phyloP scores from a whole-genome alignment of 345 rosid genomes.

The Firmiana major region DNA sequence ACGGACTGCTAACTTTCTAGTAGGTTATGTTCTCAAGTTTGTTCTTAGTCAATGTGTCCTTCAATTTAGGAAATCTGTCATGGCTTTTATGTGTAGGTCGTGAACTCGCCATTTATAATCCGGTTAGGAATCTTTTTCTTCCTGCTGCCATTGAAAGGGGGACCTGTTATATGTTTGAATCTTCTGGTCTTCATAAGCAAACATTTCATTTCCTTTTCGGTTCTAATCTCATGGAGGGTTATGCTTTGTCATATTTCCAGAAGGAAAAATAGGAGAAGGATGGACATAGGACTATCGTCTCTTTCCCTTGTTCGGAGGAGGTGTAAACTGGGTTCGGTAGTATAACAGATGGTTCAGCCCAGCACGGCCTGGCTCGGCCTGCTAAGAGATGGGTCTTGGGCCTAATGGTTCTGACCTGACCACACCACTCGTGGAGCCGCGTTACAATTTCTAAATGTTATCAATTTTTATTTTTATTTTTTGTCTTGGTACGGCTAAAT shows the following conservation, averaged over 20 bases:
- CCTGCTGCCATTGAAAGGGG: conserved; percentile 11
- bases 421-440: neutral
- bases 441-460: no score
- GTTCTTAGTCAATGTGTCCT: conserved; percentile 27
- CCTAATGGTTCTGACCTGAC: neutral
- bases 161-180: conserved; percentile 12
- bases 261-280: neutral
- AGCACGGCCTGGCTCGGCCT: neutral
- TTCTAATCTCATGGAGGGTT: neutral
- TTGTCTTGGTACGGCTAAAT: no score
- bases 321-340: neutral
- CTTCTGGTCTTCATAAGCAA: conserved; percentile 13
- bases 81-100: conserved; percentile 27
- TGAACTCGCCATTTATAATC: neutral
- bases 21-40: conserved; percentile 31
- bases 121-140: conserved; percentile 21
- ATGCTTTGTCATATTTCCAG: neutral
- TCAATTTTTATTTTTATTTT: no score
- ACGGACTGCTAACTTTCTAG: conserved; percentile 47
- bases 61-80: conserved; percentile 31
- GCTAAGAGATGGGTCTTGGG: neutral
- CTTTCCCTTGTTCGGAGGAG: neutral
- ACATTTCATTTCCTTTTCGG: conserved; percentile 2
- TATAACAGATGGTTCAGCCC: neutral
- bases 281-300: no score